Evolutionary conservation across 164 flowering plant genomes (phyloP), one percentile per base, ranked within the genome.

Genomic region (Amborella trichopoda): DNA sequence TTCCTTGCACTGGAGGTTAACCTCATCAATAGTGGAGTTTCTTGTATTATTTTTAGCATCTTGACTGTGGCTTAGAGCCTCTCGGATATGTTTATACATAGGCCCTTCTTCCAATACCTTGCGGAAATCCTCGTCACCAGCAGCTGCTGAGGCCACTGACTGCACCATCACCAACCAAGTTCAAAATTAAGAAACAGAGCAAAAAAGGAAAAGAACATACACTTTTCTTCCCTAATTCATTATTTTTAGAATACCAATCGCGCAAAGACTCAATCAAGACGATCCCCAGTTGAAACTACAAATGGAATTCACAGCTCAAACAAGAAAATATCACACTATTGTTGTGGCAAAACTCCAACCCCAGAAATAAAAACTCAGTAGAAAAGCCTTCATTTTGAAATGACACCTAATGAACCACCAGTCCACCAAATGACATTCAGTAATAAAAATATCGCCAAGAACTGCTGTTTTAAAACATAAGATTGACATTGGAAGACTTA

Each of bases 61-160:
- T 59, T 49, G 22, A 11, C 50, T 40, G 2, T 24, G 32, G 6
- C 60, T 60, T 22, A 83, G 56, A 52, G 76, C 74, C 60, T 74
- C 64, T 14, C 80, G 89, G 36, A 82, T 56, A 25, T 69, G 72
- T 46, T 53, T 39, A 47, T 80, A 89, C 38, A 84, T 26, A 6
- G 85, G 77, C 20, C 22, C 24, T 22, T 62, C 87, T 36, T 49
- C 59, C 62, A 89, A 71, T 28, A 70, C 77, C 62, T 69, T 66
- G 48, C 56, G 32, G 41, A 70, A 81, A 55, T 72, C 77, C 50
- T 68, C 73, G 58, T 78, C 72, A 16, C 58, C 62, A 33, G 59
- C 68, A 25, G 76, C 57, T 24, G 60, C 72, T 40, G 84, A 75
- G 57, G 81, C 68, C 52, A 84, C 78, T 52, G 65, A 66, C 95